Evolutionary conservation across 1,284 basidiomycete genomes (phyloP).

Genomic region (Kwoniella shivajii): DNA sequence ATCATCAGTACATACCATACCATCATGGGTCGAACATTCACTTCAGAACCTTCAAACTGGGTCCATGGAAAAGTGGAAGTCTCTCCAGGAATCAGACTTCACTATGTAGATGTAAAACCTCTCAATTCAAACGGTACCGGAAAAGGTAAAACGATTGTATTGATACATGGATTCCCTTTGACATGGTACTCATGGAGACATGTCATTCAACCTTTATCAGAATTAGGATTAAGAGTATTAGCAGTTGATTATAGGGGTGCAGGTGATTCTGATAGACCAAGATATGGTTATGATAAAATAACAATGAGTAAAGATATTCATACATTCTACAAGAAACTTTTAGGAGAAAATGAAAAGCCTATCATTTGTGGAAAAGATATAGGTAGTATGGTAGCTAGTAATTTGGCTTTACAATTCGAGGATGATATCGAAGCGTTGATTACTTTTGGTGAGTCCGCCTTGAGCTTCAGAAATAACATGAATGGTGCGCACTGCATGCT

Average conservation of each 20-base stretch:
- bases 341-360: constrained; percentile 22
- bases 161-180: constrained; percentile 36
- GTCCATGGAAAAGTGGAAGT: constrained; percentile 11
- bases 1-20: neutral
- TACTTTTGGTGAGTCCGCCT: constrained; percentile 27
- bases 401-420: constrained; percentile 27
- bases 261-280: constrained; percentile 25
- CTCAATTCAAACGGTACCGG: neutral
- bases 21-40: constrained; percentile 8
- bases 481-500: neutral
- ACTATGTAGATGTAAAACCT: constrained; percentile 20
- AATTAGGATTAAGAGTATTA: constrained; percentile 27
- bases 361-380: constrained; percentile 30
- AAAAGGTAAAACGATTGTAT: constrained; percentile 13
- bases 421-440: constrained; percentile 21
- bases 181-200: constrained; percentile 31
- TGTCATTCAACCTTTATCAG: constrained; percentile 24
- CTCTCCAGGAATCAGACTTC: constrained; percentile 13
- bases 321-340: constrained; percentile 18
- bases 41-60: constrained; percentile 12
- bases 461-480: no score
- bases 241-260: constrained; percentile 39
- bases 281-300: constrained; percentile 30
- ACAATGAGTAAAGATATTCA: constrained; percentile 31
- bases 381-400: constrained; percentile 31